Evolutionary conservation across 805 yeast species (phyloP), one percentile per base, ranked within the genome.

Genomic region (Candida anglica): DNA sequence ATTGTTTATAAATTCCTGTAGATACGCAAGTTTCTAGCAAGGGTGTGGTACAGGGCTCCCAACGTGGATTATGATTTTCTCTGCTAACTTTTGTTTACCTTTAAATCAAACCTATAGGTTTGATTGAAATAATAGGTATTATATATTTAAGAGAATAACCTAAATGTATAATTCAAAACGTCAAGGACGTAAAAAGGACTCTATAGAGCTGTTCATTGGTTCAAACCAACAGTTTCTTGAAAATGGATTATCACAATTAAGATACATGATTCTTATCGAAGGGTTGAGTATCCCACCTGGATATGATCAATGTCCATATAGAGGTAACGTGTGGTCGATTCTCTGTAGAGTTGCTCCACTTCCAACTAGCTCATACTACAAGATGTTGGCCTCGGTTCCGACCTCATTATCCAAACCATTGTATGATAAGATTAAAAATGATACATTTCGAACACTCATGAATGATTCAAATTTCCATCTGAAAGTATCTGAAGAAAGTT

Each of bases 261-360:
- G 63, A 26, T 63, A 63, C 38, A 57, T 61, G 66, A 54, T 63
- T 13, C 51, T 67, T 10, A 56, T 65, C 6, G 73, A 67, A 42
- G 73, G 73, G 2, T 53, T 67, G 15, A 30, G 56, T 0, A 47
- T 50, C 6, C 73, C 73, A 1, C 61, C 56, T 20, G 72, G 71
- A 15, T 67, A 67, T 44, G 77, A 70, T 11, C 68, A 65, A 33
- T 79, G 86, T 46, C 79, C 84, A 2, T 84, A 83, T 49, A 56
- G 96, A 41, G 62, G 77, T 10, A 81, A 82, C 43, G 83, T 86
- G 1, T 88, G 96, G 96, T 73, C 88, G 1, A 79, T 88, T 11
- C 60, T 88, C 13, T 64, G 83, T 9, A 66, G 86, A 28, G 80
- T 78, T 0, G 75, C 81, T 0, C 79, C 82, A 28, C 66, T 71